These are phyloP conservation scores for Aphanomyces stellatus DNA, from an alignment of 352 stramenopile genomes.

Conservation along the genomic window DNA sequence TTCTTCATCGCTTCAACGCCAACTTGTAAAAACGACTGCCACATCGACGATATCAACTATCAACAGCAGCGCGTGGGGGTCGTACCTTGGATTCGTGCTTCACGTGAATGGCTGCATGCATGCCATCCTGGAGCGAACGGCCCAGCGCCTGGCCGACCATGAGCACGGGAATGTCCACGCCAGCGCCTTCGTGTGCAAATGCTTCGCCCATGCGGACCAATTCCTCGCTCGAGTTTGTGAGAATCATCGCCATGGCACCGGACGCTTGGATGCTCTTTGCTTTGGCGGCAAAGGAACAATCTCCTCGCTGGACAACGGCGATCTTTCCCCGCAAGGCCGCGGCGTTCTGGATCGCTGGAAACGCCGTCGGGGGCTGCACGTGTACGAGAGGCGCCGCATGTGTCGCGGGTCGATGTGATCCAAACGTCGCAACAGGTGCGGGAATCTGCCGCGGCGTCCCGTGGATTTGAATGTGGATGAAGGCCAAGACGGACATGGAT, in stretches of 20 bases:
- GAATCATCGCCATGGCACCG: conserved; percentile 45
- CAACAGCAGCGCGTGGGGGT: neutral
- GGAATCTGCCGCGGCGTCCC: conserved; percentile 1
- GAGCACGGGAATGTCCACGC: conserved; percentile 17
- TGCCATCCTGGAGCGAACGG: conserved; percentile 2
- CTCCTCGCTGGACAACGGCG: conserved; percentile 52
- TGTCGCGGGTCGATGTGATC: conserved; percentile 25
- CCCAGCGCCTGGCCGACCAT: conserved; percentile 13
- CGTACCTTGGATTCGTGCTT: conserved; percentile 19
- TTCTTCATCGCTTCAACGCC: conserved; percentile 16
- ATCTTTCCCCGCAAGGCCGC: conserved; percentile 38
- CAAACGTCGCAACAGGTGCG: conserved; percentile 49
- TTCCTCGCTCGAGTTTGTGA: conserved; percentile 20
- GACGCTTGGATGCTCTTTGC: conserved; percentile 42
- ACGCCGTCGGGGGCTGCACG: conserved; percentile 47
- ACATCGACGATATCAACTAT: neutral
- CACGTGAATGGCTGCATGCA: neutral
- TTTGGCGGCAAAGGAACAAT: conserved; percentile 62
- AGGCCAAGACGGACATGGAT: conserved; percentile 10
- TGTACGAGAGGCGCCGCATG: conserved; percentile 35
- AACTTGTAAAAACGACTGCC: conserved; percentile 10
- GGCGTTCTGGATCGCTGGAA: conserved; percentile 41
- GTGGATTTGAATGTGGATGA: neutral
- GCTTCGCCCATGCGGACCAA: conserved; percentile 20
- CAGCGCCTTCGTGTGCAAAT: conserved; percentile 6